These are phyloP conservation scores for Zygotorulaspora danielsina DNA, from an alignment of 805 yeast genomes.

Conservation along the genomic window DNA sequence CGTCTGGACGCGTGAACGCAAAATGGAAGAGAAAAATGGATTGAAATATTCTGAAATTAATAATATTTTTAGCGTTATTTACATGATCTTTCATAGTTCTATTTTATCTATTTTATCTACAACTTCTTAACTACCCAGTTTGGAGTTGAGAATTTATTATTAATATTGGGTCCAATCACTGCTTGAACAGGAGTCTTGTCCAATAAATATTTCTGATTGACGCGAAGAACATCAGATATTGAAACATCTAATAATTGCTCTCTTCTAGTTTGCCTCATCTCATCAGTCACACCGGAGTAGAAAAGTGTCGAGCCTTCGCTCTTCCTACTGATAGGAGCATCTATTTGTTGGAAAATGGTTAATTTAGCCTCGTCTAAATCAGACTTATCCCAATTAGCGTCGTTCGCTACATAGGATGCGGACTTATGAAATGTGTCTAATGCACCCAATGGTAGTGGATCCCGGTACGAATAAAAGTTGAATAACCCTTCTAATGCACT, in stretches of 20 bases:
- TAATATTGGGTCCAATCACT: constrained; percentile 23
- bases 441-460: constrained; percentile 79
- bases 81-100: no score
- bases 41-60: no score
- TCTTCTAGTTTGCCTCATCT: constrained; percentile 76
- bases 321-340: constrained; percentile 80
- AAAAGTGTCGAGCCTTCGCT: constrained; percentile 70
- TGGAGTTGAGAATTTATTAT: constrained; percentile 13
- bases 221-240: constrained; percentile 58
- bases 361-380: constrained; percentile 88
- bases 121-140: constrained; percentile 21
- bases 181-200: constrained; percentile 14
- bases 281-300: constrained; percentile 67
- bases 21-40: not conserved
- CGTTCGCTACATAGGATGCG: constrained; percentile 45
- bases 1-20: not conserved
- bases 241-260: constrained; percentile 63
- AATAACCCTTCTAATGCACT: constrained; percentile 77
- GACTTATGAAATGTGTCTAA: constrained; percentile 53
- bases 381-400: constrained; percentile 48
- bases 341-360: constrained; percentile 84
- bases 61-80: no score
- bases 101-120: no score
- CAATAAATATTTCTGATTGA: constrained; percentile 53
- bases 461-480: constrained; percentile 85